phyloP scores from a whole-genome alignment of 2,329 filamentous ascomycete genomes.

The Monosporascus sp. region DNA sequence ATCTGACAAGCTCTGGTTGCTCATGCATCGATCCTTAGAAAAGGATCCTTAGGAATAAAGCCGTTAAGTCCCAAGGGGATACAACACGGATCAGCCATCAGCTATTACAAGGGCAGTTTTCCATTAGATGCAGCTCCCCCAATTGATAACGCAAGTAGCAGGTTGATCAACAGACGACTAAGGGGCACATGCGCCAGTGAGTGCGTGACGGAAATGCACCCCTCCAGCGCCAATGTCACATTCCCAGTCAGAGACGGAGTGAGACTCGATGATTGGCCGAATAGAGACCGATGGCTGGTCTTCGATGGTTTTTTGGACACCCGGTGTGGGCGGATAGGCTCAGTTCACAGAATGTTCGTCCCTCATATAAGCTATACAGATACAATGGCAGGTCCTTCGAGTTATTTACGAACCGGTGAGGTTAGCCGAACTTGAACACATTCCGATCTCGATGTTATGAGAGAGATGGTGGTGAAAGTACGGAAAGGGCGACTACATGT shows the following conservation, averaged over 20 bases:
- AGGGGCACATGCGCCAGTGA: slow-evolving; percentile 2
- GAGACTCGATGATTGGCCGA: not conserved
- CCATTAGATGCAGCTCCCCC: not conserved
- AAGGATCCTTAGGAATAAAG: slow-evolving; percentile 42
- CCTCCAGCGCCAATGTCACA: not conserved
- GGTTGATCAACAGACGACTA: not conserved
- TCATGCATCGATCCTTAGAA: slow-evolving; percentile 47
- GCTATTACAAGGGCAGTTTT: not conserved
- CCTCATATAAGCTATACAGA: no score
- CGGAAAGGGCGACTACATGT: no score
- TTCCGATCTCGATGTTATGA: no score
- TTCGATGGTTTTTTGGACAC: not conserved
- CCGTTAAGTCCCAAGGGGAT: slow-evolving; percentile 50
- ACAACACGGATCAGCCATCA: slow-evolving; percentile 29
- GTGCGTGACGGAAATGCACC: not conserved
- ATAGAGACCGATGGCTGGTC: not conserved
- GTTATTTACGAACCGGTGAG: no score
- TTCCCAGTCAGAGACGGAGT: not conserved
- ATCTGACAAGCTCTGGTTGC: slow-evolving; percentile 15
- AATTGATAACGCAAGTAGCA: not conserved
- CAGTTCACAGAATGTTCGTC: no score
- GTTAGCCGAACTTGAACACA: no score
- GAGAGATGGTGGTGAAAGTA: no score
- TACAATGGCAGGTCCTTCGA: no score
- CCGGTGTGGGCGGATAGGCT: not conserved